phyloP scores from a whole-genome alignment of 345 rosid species.

The rapeseed (Brassica napus) region DNA sequence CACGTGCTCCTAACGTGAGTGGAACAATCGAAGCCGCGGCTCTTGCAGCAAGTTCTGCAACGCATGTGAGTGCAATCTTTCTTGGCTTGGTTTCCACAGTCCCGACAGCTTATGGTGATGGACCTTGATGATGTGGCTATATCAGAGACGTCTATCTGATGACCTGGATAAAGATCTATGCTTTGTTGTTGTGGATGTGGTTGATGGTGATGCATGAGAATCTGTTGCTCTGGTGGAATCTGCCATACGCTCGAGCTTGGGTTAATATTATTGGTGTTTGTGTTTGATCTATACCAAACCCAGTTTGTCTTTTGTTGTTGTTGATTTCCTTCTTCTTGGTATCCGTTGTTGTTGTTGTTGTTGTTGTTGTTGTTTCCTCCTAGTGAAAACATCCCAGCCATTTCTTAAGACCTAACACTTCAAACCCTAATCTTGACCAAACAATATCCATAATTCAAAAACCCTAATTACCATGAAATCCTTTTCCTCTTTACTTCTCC shows the following conservation, averaged over 20 bases:
- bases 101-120: constrained; percentile 61
- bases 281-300: constrained; percentile 55
- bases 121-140: constrained; percentile 41
- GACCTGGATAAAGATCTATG: constrained; percentile 63
- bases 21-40: constrained; percentile 73
- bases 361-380: constrained; percentile 40
- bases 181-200: constrained; percentile 39
- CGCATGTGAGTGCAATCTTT: constrained; percentile 76
- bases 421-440: constrained; percentile 49
- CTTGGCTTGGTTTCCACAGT: constrained; percentile 91
- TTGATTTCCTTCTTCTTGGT: constrained; percentile 35
- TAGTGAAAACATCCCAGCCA: constrained; percentile 74
- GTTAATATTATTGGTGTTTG: constrained; percentile 31
- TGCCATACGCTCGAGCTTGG: constrained; percentile 6
- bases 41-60: constrained; percentile 84
- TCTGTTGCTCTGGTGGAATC: not conserved
- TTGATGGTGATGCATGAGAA: constrained; percentile 21
- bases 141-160: constrained; percentile 52
- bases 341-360: constrained; percentile 35
- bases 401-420: constrained; percentile 39
- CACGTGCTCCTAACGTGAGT: constrained; percentile 89
- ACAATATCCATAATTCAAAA: constrained; percentile 39
- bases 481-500: not conserved
- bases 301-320: constrained; percentile 45
- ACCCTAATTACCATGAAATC: constrained; percentile 46